Conservation (phyloP, 179 eudicot species). For the Beta macrorhiza region DNA sequence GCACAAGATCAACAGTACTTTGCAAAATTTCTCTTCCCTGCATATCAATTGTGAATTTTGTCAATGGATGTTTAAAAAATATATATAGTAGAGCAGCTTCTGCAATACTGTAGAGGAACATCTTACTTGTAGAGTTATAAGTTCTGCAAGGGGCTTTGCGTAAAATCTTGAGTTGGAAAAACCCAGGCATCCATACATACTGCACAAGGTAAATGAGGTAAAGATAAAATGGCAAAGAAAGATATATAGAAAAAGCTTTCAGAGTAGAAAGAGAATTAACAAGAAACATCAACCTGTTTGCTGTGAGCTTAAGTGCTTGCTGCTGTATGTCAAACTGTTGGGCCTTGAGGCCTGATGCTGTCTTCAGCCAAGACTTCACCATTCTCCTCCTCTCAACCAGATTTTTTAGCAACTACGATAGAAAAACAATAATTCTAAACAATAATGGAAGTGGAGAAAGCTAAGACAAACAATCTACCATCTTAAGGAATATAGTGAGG, state of each 20-base stretch:
- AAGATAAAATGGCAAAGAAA: neutral
- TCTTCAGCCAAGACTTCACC: constrained; percentile 73
- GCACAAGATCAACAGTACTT: constrained; percentile 94
- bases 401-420: constrained; percentile 63
- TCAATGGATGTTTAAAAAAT: constrained; percentile 6
- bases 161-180: constrained; percentile 94
- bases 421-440: constrained; percentile 8
- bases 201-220: constrained; percentile 35
- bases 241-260: neutral
- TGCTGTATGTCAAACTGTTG: constrained; percentile 90
- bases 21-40: constrained; percentile 98
- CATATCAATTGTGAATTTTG: constrained; percentile 22
- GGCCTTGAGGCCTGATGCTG: constrained; percentile 74
- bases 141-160: constrained; percentile 95
- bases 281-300: constrained; percentile 63
- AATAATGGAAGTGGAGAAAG: neutral
- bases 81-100: constrained; percentile 14
- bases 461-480: neutral
- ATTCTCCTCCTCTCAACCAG: constrained; percentile 82
- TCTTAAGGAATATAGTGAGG: neutral
- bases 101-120: neutral
- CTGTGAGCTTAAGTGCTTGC: constrained; percentile 97
- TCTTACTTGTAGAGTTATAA: constrained; percentile 75
- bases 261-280: constrained; percentile 19
- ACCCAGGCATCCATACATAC: constrained; percentile 99